Evolutionary conservation across 352 stramenopile species (phyloP).

Genomic region (Blastocystis sp.): DNA sequence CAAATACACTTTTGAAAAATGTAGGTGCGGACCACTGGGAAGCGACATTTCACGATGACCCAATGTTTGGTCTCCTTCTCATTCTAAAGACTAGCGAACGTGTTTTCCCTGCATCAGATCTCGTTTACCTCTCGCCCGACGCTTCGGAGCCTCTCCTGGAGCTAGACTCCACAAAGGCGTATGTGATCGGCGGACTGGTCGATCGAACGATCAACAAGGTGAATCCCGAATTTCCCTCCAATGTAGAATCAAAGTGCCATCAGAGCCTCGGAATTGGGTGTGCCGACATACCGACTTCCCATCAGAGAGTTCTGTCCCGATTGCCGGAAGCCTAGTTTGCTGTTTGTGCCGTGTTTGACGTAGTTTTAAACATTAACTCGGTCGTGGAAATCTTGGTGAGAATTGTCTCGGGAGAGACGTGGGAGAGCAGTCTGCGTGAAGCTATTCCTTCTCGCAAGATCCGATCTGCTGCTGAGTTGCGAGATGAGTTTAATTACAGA

Average conservation of each 20-base stretch:
- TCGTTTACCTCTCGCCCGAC: conserved; percentile 78
- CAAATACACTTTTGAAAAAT: background rate
- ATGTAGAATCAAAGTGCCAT: conserved; percentile 35
- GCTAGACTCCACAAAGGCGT: conserved; percentile 70
- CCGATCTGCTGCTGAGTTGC: background rate
- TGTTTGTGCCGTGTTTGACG: background rate
- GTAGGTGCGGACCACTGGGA: background rate
- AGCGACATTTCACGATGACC: background rate
- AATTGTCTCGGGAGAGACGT: background rate
- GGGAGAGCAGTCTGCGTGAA: background rate
- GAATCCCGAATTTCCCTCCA: background rate
- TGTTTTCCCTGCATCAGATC: conserved; percentile 54
- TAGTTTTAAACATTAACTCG: conserved; percentile 45
- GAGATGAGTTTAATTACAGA: background rate
- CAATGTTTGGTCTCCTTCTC: background rate
- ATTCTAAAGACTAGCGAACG: background rate
- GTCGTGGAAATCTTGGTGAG: conserved; percentile 24
- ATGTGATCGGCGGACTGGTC: conserved; percentile 78
- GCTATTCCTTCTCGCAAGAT: conserved; percentile 3
- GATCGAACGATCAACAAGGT: conserved; percentile 77
- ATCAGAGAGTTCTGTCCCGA: conserved; percentile 30
- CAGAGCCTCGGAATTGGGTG: background rate
- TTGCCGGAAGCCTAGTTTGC: background rate
- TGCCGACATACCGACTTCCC: background rate
- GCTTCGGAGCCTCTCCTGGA: conserved; percentile 70